Conservation (phyloP, 176 grass and related monocot genomes). For the Oryza glumipatula region DNA sequence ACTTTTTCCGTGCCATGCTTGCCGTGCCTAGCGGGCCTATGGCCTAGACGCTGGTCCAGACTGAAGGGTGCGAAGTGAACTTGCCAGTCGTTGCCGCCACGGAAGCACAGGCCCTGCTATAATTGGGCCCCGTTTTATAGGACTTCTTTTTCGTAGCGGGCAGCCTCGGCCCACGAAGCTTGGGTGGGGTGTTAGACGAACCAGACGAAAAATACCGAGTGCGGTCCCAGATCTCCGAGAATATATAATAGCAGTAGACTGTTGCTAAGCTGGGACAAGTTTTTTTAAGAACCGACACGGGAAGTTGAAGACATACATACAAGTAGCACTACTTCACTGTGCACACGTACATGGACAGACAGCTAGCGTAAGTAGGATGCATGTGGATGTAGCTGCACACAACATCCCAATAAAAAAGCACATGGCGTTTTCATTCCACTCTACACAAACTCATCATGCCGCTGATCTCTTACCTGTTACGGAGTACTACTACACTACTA, state of each 20-base stretch:
- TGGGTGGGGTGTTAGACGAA: not conserved
- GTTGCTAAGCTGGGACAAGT: not conserved
- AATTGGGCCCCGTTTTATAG: too few species aligned
- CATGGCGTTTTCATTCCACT: not conserved
- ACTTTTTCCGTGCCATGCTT: too few species aligned
- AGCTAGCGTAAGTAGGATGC: slow-evolving; percentile 36
- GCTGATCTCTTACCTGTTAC: not conserved
- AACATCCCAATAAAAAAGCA: slow-evolving; percentile 34
- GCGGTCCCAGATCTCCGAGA: not conserved
- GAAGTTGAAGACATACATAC: not conserved
- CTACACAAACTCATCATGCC: not conserved
- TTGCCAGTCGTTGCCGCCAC: not conserved
- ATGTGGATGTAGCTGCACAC: not conserved
- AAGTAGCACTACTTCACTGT: not conserved
- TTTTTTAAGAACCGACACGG: not conserved
- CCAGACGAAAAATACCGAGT: not conserved
- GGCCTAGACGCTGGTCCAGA: too few species aligned
- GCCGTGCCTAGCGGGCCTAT: too few species aligned
- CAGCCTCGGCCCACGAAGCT: not conserved
- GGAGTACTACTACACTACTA: not conserved
- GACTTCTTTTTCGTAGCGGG: not conserved
- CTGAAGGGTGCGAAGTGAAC: not conserved
- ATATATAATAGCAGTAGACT: not conserved
- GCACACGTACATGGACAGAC: slow-evolving; percentile 15
- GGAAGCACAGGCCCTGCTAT: not conserved